Conservation (phyloP, 257 asterid genomes). For the Thymus mandschuricus region DNA sequence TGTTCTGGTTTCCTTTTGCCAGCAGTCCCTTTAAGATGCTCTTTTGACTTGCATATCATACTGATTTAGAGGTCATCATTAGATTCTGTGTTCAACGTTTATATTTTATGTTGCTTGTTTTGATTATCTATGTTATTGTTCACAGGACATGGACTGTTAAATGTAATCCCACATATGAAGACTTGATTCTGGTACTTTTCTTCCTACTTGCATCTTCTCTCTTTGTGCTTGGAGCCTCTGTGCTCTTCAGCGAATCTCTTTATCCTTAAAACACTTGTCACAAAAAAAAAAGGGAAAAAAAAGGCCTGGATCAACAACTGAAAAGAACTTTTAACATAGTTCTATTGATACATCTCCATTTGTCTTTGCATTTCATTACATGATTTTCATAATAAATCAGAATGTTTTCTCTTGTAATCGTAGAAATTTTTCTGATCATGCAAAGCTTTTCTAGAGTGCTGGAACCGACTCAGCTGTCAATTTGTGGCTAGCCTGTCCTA, state of each 20-base stretch:
- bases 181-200: constrained; percentile 79
- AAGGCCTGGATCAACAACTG: constrained; percentile 10
- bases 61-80: background rate
- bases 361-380: constrained; percentile 17
- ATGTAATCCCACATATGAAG: constrained; percentile 90
- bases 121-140: constrained; percentile 38
- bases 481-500: constrained; percentile 72
- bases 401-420: constrained; percentile 30
- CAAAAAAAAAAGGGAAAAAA: background rate
- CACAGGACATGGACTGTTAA: constrained; percentile 95
- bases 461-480: constrained; percentile 98
- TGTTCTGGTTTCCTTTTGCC: constrained; percentile 20
- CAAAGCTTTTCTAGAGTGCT: constrained; percentile 73
- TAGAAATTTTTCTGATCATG: constrained; percentile 38
- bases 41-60: constrained; percentile 8
- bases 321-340: constrained; percentile 14
- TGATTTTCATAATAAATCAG: constrained; percentile 26
- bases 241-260: constrained; percentile 13
- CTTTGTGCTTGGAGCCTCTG: constrained; percentile 10
- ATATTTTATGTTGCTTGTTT: constrained; percentile 13
- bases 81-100: background rate
- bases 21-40: constrained; percentile 20
- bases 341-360: constrained; percentile 5
- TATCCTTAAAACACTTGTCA: constrained; percentile 14
- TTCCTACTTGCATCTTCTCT: constrained; percentile 37